These are phyloP conservation scores for Aspergillus neotritici DNA, from an alignment of 2,329 filamentous ascomycete species.

Conservation along the genomic window DNA sequence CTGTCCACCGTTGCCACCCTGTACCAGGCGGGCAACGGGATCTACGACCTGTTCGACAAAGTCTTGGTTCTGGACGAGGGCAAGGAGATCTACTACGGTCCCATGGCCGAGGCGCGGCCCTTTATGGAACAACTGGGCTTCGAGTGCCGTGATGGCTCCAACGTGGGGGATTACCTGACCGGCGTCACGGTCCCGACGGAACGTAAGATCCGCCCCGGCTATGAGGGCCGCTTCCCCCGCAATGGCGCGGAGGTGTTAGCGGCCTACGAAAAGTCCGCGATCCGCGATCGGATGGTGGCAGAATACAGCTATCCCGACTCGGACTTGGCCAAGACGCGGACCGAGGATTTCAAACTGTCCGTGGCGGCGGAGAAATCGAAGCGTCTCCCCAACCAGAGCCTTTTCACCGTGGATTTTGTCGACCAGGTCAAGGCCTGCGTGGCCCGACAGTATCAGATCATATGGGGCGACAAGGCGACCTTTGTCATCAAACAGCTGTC, in stretches of 20 bases:
- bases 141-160: conserved; percentile 56
- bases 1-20: conserved; percentile 58
- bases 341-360: conserved; percentile 50
- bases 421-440: conserved; percentile 55
- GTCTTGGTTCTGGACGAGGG: conserved; percentile 63
- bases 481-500: conserved; percentile 58
- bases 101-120: conserved; percentile 51
- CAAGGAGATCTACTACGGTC: conserved; percentile 61
- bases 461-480: conserved; percentile 60
- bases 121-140: conserved; percentile 64
- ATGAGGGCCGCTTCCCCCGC: conserved; percentile 41
- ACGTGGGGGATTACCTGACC: conserved; percentile 61
- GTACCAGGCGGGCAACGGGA: conserved; percentile 65
- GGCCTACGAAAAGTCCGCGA: conserved; percentile 49
- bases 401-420: conserved; percentile 51
- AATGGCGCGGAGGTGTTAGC: conserved; percentile 41
- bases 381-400: conserved; percentile 49
- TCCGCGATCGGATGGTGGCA: conserved; percentile 46
- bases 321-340: conserved; percentile 45
- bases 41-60: conserved; percentile 66
- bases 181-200: conserved; percentile 56
- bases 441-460: conserved; percentile 58
- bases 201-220: conserved; percentile 40
- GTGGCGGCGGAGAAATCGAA: conserved; percentile 53
- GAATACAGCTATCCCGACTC: conserved; percentile 56